Percentiles rank a stretch among this genome's conserved stretches.
Conservation (phyloP, 371 early-diverging fungal species). For the Smittium culicis region DNA sequence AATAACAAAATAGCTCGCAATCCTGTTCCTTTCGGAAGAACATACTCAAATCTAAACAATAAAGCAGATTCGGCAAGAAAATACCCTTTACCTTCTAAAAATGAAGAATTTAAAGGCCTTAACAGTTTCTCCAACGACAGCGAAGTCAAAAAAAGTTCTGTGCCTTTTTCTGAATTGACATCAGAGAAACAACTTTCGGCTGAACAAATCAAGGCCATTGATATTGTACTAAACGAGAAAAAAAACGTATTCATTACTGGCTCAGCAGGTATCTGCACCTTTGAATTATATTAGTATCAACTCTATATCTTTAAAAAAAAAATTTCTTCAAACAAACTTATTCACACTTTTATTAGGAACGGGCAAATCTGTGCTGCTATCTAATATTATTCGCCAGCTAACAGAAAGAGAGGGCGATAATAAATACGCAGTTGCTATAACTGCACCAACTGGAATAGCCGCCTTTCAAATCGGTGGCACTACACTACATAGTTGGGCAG, state of each 20-base stretch:
- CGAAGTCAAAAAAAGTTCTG: too few relatives aligned
- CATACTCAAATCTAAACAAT: too few relatives aligned
- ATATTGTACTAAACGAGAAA: constrained; percentile 36
- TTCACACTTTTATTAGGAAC: constrained; percentile 43
- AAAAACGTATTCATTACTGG: constrained; percentile 63
- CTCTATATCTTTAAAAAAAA: background rate
- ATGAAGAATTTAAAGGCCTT: too few relatives aligned
- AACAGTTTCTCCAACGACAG: too few relatives aligned
- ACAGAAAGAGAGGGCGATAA: constrained; percentile 14
- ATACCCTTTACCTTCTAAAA: too few relatives aligned
- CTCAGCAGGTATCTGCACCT: constrained; percentile 41
- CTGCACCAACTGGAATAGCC: constrained; percentile 83
- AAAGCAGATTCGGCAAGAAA: too few relatives aligned
- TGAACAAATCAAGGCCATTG: constrained; percentile 42
- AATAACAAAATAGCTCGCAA: too few relatives aligned
- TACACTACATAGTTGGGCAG: constrained; percentile 69
- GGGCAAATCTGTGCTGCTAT: constrained; percentile 57
- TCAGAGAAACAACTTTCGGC: constrained; percentile 33
- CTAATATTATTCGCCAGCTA: constrained; percentile 46
- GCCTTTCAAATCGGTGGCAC: constrained; percentile 67
- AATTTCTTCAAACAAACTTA: background rate
- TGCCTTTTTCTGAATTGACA: too few relatives aligned
- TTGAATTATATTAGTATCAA: background rate
- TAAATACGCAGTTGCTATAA: constrained; percentile 43
- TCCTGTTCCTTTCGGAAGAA: too few relatives aligned